Percentiles rank a stretch among this genome's conserved stretches.
phyloP scores from a whole-genome alignment of 352 stramenopile genomes.

The Phytophthora cryptogea region DNA sequence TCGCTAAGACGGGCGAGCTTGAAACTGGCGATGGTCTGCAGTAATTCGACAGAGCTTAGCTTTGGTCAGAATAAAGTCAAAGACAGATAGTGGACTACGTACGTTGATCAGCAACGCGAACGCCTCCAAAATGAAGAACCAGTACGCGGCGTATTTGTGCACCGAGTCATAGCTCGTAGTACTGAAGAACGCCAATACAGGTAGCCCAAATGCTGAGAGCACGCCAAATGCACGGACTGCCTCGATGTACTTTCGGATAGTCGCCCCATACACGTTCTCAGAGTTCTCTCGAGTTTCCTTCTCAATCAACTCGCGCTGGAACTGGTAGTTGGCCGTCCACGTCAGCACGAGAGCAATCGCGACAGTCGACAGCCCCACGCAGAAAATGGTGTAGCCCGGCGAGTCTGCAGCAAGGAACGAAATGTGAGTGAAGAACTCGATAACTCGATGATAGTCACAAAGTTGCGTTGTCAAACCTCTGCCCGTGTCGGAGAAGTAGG shows the following conservation, averaged over 20 bases:
- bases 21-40: constrained; percentile 41
- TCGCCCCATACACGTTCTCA: constrained; percentile 3
- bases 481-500: constrained; percentile 61
- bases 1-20: constrained; percentile 29
- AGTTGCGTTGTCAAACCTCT: constrained; percentile 25
- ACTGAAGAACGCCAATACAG: constrained; percentile 61
- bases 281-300: constrained; percentile 16
- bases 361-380: constrained; percentile 30
- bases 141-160: constrained; percentile 71
- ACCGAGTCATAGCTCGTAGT: constrained; percentile 27
- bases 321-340: constrained; percentile 53
- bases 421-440: neutral
- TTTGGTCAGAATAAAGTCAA: neutral
- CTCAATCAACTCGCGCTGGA: constrained; percentile 38
- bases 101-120: constrained; percentile 65
- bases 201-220: constrained; percentile 43
- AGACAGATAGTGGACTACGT: constrained; percentile 6
- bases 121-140: constrained; percentile 74
- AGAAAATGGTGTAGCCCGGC: constrained; percentile 47
- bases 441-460: neutral
- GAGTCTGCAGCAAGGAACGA: constrained; percentile 19
- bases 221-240: constrained; percentile 36
- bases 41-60: neutral
- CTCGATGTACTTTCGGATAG: constrained; percentile 19
- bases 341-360: constrained; percentile 40